Evolutionary conservation across 257 asterid species (phyloP).

Genomic region (Scutellaria baicalensis): DNA sequence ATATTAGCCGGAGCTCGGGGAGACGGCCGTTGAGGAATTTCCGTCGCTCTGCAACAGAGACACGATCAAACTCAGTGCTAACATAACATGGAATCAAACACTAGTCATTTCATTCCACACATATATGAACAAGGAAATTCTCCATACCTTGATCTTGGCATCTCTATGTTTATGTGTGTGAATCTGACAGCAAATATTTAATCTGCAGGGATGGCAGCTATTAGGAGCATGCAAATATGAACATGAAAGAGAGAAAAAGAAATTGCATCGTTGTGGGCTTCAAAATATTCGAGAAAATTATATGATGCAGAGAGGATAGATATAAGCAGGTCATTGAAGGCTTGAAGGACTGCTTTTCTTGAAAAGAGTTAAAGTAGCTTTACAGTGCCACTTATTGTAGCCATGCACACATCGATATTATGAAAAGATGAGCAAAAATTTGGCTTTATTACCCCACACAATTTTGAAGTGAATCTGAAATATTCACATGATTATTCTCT

Average conservation of each 20-base stretch:
- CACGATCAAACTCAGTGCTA: neutral
- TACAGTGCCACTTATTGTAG: slow-evolving; percentile 22
- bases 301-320: neutral
- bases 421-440: slow-evolving; percentile 35
- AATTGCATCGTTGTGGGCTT: too few species aligned
- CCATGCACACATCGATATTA: slow-evolving; percentile 31
- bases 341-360: slow-evolving; percentile 17
- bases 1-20: slow-evolving; percentile 47
- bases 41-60: slow-evolving; percentile 36
- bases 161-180: slow-evolving; percentile 6
- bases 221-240: neutral
- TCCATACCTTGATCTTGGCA: slow-evolving; percentile 75
- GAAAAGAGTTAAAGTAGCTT: slow-evolving; percentile 20
- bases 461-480: neutral
- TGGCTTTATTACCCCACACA: slow-evolving; percentile 12
- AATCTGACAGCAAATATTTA: neutral
- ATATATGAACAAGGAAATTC: neutral
- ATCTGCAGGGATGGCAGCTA: slow-evolving; percentile 20
- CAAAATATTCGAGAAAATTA: neutral
- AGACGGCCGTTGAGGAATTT: slow-evolving; percentile 64
- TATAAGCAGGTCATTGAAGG: slow-evolving; percentile 1
- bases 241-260: too few species aligned
- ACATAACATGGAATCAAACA: neutral
- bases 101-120: neutral
- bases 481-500: neutral